phyloP scores from a whole-genome alignment of 2,329 filamentous ascomycete genomes.

The Penicillium sumatraense region DNA sequence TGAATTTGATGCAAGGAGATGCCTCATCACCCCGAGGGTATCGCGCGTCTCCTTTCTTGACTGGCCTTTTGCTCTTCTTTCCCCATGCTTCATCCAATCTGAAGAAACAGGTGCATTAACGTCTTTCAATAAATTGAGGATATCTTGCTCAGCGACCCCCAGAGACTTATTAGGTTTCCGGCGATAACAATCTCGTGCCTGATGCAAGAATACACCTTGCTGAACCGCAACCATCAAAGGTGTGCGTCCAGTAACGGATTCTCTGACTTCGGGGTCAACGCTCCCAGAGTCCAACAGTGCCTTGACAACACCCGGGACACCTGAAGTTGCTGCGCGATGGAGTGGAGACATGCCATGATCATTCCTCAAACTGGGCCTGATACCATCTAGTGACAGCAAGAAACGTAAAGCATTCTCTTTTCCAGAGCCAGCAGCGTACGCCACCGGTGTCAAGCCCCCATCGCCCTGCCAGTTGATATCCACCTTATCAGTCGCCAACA shows the following conservation, averaged over 20 bases:
- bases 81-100: not conserved
- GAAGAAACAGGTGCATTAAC: not conserved
- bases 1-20: not conserved
- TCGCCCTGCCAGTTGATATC: not conserved
- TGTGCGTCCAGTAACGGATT: not conserved
- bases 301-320: not conserved
- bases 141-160: not conserved
- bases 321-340: not conserved
- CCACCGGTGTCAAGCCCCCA: not conserved
- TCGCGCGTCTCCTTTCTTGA: not conserved
- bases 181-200: not conserved
- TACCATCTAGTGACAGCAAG: not conserved
- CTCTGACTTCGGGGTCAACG: not conserved
- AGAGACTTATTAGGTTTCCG: too few relatives aligned
- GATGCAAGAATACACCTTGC: not conserved
- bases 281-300: not conserved
- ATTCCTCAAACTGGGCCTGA: not conserved
- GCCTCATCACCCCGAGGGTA: not conserved
- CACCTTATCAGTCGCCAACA: not conserved
- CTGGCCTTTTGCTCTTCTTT: not conserved
- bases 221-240: not conserved
- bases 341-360: too few relatives aligned
- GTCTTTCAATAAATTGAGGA: not conserved
- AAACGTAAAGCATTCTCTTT: not conserved
- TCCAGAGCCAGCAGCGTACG: not conserved